Conservation (phyloP, 2,329 filamentous ascomycete species). For the Scytalidium lignicola region DNA sequence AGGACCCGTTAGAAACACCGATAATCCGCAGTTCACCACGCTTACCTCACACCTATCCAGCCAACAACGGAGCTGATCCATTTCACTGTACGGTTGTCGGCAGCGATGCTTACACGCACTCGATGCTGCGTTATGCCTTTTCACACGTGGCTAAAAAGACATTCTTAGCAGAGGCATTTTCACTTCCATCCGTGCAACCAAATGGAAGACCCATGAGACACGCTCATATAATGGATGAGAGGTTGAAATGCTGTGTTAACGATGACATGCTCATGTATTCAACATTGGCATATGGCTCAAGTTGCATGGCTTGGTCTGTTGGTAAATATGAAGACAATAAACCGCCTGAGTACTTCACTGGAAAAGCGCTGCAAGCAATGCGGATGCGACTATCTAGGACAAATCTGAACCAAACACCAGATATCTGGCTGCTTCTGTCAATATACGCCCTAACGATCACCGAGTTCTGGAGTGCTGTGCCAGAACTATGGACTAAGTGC, state of each 20-base stretch:
- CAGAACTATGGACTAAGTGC: background rate
- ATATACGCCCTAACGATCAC: background rate
- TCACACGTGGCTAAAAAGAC: background rate
- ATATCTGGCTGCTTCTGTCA: background rate
- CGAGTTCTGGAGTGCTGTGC: background rate
- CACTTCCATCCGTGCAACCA: background rate
- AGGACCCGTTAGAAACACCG: background rate
- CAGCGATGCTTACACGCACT: background rate
- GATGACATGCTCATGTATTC: background rate
- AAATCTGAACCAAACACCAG: background rate
- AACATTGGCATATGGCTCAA: background rate
- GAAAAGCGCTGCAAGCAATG: background rate
- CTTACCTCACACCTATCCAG: background rate
- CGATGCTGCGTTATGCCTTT: background rate
- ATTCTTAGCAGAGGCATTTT: background rate
- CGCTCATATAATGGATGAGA: background rate
- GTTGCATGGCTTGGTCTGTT: background rate
- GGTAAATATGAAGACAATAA: background rate
- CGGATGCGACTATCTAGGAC: background rate
- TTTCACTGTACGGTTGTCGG: background rate
- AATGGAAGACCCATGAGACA: background rate
- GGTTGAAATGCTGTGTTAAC: background rate
- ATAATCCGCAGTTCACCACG: background rate
- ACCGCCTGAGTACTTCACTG: background rate
- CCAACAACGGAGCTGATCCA: background rate